Evolutionary conservation across 73 alveolate genomes (phyloP).

Genomic region (Breviolum minutum): DNA sequence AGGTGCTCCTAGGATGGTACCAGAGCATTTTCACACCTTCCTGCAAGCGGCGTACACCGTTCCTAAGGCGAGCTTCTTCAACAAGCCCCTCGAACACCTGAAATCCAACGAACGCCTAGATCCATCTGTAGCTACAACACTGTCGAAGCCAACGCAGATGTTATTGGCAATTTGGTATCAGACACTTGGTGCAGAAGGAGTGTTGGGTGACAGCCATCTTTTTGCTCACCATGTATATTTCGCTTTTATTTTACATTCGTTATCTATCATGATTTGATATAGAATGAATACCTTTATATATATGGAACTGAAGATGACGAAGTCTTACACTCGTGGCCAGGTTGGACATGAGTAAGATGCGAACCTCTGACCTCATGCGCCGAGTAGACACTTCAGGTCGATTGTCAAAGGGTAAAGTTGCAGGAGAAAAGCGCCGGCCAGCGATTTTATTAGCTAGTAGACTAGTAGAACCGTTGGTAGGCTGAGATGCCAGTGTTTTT

Average conservation of each 20-base stretch:
- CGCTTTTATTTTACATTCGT: too few species aligned
- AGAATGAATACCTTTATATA: too few species aligned
- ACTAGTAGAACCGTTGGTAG: too few species aligned
- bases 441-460: too few species aligned
- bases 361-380: conserved; percentile 29
- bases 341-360: conserved; percentile 17
- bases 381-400: conserved; percentile 52
- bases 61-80: conserved; percentile 17
- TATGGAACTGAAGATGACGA: too few species aligned
- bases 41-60: neutral
- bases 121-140: conserved; percentile 37
- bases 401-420: neutral
- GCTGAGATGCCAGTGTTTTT: too few species aligned
- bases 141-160: conserved; percentile 50
- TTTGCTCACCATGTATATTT: too few species aligned
- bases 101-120: conserved; percentile 61
- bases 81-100: conserved; percentile 51
- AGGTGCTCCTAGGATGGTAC: too few species aligned
- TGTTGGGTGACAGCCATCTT: neutral
- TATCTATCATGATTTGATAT: too few species aligned
- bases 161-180: conserved; percentile 27
- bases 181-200: neutral
- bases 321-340: neutral
- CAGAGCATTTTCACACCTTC: too few species aligned
- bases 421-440: too few species aligned